Conservation (phyloP, 2,329 filamentous ascomycete genomes). For the Exophiala spinifera region DNA sequence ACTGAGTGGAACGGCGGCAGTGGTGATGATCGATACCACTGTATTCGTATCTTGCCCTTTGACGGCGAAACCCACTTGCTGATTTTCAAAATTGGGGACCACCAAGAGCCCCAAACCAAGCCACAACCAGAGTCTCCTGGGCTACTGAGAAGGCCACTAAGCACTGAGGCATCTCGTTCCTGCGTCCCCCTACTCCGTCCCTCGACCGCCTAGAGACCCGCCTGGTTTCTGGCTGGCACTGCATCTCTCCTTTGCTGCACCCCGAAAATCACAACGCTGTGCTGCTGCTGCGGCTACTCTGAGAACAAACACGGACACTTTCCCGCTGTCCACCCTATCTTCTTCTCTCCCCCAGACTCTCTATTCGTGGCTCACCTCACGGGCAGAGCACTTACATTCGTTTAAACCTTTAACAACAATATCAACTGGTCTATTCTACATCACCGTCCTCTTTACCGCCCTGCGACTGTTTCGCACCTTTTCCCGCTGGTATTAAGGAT, state of each 20-base stretch:
- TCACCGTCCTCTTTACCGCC: background rate
- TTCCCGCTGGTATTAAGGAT: conserved; percentile 2
- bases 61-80: too few species aligned
- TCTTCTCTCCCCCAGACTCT: background rate
- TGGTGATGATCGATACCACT: too few species aligned
- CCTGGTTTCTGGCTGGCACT: background rate
- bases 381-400: conserved; percentile 16
- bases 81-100: too few species aligned
- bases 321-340: background rate
- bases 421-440: background rate
- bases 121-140: too few species aligned
- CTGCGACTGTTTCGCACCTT: background rate
- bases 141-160: background rate
- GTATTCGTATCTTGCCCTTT: too few species aligned
- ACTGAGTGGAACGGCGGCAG: too few species aligned
- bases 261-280: background rate
- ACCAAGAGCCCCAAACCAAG: too few species aligned
- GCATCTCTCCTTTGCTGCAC: background rate
- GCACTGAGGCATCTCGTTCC: background rate
- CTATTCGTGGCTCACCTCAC: conserved; percentile 5
- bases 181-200: background rate
- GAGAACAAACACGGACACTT: conserved; percentile 1
- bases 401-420: conserved; percentile 4
- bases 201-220: background rate
- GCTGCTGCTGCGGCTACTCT: background rate